Evolutionary conservation across 2,329 filamentous ascomycete species (phyloP), one percentile per base, ranked within the genome.

Genomic region (Ophiostoma australiae): DNA sequence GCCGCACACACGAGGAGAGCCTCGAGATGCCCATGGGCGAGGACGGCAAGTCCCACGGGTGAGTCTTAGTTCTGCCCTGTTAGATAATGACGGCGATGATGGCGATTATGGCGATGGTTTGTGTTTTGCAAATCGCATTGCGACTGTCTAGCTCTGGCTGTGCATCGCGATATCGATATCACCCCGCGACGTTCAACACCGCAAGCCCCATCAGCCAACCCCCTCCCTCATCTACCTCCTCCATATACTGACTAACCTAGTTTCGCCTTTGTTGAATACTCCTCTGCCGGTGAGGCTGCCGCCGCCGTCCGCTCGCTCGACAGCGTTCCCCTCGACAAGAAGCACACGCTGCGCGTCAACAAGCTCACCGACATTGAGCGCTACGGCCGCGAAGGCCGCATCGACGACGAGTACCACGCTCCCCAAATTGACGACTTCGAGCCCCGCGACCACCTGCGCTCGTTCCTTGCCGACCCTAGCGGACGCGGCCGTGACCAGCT

Each of bases 361-460:
- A 99, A 99, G 83, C 87, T 99, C 77, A 97, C 94, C 77, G 95
- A 99, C 79, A 94, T 99, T 78, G 95, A 99, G 80, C 91, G 95
- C 76, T 99, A 92, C 80, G 95, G 95, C 74, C 89, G 93, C 74
- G 95, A 98, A 83, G 95, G 95, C 76, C 90, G 93, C 75, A 87
- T 99, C 77, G 91, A 97, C 75, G 95, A 99, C 78, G 90, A 94
- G 76, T 99, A 97, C 82, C 87, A 88, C 72, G 84, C 90, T 68
- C 95, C 95, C 70, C 83, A 90, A 76, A 90, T 97, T 75, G 90
- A 94, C 76, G 88, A 90, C 11, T 99, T 98, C 81, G 84, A 88
- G 77, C 91, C 97, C 82, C 93, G 94, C 84, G 94, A 98, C 82
- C 95, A 99, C 80, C 84, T 98, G 77, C 89, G 94, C 79, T 98